Base-by-base conservation (phyloP, 257 asterid genomes). In the Solanum acaule region DNA sequence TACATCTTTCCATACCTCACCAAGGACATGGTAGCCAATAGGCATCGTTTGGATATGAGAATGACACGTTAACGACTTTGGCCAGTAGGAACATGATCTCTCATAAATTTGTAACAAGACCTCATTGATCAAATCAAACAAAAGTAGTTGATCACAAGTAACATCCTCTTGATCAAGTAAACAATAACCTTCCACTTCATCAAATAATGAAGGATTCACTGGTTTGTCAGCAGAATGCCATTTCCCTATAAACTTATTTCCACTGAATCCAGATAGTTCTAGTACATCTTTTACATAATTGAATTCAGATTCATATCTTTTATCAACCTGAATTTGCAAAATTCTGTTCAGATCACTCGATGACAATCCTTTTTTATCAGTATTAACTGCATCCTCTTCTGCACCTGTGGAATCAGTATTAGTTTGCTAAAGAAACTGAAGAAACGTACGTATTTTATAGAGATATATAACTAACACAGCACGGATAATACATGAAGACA, bases 101-200 rank as follows among this genome's bases (percentile, higher is more conserved):
- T 94, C 96, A 13, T 94, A 92, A 40, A 96, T 93, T 10, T 88
- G 90, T 35, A 94, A 87, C 82, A 95, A 71, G 2, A 94, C 97
- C 89, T 94, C 97, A 27, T 96, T 96, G 84, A 94, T 90, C 63
- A 94, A 34, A 89, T 94, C 97, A 67, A 95, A 95, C 91, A 96
- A 49, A 29, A 95, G 94, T 20, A 92, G 87, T 33, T 93, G 94
- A 81, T 93, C 89, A 40, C 83, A 91, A 27, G 73, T 75, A 27
- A 88, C 91, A 25, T 88, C 93, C 6, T 87, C 93, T 71, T 90
- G 93, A 18, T 89, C 70, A 71, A 86, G 91, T 13, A 85, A 87
- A 44, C 63, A 88, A 2, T 84, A 93, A 1, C 90, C 83, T 35
- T 75, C 94, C 2, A 94, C 92, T 90, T 93, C 97, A 10, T 92